Base-by-base conservation (phyloP, 441 rosid genomes). In the Mallotus repandus region DNA sequence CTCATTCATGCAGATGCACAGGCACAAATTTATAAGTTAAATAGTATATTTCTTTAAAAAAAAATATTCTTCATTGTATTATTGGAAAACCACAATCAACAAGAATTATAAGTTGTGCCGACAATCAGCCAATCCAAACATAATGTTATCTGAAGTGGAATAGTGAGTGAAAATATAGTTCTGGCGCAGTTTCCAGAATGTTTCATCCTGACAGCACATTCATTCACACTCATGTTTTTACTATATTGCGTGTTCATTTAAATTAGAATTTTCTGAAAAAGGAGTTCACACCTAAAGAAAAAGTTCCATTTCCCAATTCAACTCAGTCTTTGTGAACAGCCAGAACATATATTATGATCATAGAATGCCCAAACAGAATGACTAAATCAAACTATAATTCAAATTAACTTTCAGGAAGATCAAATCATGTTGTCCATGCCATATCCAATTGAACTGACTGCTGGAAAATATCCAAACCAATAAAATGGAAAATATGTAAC, bases 331-430 rank as follows among this genome's bases (percentile, higher is more conserved):
- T 43, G 45, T 9, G 18, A 63, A 63, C 19, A 41, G 25, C 8
- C 19, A 49, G 59, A 57, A 25, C 9, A 12, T 58, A 11, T 25
- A 38, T 13, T 46, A 38, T 18, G 53, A 38, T 29, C 45, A 25
- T 64, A 10, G 11, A 58, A 41, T 63, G 38, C n/a, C 69, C 41
- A 52, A 62, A 61, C 49, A 63, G 32, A 69, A 72, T 35, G 48
- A 61, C 13, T 6, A 52, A 49, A 18, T n/a, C 15, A n/a, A 38
- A 19, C 50, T 35, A n/a, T 1, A 29, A 71, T 64, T 61, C 53
- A 6, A 58, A 71, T 19, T 11, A 18, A 60, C 29, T 18, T 25
- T 32, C 66, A 50, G 12, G 32, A n/a, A 61, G 48, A 71, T 32
- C 64, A 59, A 13, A 29, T 49, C 48, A 18, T 4, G 29, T 32